phyloP scores from a whole-genome alignment of 1,284 basidiomycete species.

The Fomitopsis pinicola region DNA sequence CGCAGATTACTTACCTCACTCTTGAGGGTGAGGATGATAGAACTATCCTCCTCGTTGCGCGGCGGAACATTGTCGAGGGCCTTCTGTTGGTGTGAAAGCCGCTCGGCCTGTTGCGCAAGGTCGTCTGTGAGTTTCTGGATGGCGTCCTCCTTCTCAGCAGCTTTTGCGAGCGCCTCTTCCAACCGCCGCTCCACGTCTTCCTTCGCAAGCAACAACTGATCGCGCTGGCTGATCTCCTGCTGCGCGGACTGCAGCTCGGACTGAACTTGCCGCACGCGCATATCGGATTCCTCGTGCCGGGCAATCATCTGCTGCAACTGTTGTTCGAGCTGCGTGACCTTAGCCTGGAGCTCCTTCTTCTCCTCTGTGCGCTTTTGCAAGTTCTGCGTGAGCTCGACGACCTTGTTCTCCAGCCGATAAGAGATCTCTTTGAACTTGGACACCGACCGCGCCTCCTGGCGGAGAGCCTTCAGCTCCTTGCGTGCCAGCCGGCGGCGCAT shows the following conservation, averaged over 20 bases:
- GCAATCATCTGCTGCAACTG: constrained; percentile 83
- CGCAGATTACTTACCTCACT: constrained; percentile 88
- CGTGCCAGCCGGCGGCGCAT: constrained; percentile 87
- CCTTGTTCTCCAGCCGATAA: constrained; percentile 98
- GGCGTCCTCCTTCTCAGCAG: constrained; percentile 80
- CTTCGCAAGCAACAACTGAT: constrained; percentile 77
- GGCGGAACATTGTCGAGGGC: constrained; percentile 55
- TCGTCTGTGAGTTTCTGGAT: constrained; percentile 83
- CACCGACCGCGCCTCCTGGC: constrained; percentile 92
- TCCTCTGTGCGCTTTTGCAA: constrained; percentile 90
- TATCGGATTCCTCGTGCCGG: constrained; percentile 88
- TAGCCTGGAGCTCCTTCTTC: constrained; percentile 82
- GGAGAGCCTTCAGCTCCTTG: constrained; percentile 80
- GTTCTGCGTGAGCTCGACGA: constrained; percentile 97
- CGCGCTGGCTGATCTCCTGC: constrained; percentile 69
- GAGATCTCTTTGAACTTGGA: constrained; percentile 99
- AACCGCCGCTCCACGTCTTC: constrained; percentile 79
- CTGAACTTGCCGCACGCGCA: constrained; percentile 73
- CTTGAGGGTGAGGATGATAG: constrained; percentile 85
- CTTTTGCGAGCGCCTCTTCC: constrained; percentile 72
- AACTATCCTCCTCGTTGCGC: constrained; percentile 75
- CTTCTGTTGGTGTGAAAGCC: constrained; percentile 80
- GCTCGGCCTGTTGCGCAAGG: constrained; percentile 66
- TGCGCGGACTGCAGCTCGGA: constrained; percentile 70
- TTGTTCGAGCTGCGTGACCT: constrained; percentile 77